Conservation (phyloP, 2,329 filamentous ascomycete species). For the Hymenoscyphus albidus region DNA sequence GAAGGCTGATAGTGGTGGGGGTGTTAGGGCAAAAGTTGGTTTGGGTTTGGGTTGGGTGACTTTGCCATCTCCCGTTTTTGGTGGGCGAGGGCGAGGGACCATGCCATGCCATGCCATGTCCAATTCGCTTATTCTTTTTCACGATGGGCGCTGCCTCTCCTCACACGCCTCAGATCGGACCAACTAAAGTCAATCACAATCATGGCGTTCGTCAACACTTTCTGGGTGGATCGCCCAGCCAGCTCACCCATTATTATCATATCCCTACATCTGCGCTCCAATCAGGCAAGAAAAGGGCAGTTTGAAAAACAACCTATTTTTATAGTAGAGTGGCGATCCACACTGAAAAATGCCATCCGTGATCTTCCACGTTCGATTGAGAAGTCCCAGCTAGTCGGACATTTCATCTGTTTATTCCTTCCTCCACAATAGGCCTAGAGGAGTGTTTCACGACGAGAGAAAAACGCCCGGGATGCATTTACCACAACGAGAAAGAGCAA, state of each 20-base stretch:
- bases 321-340: neutral
- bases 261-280: neutral
- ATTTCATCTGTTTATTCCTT: neutral
- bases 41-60: neutral
- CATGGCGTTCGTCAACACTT: constrained; percentile 5
- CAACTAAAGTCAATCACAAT: constrained; percentile 5
- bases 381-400: neutral
- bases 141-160: constrained; percentile 8
- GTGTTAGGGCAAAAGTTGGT: too few species aligned
- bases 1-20: neutral
- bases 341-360: neutral
- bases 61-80: neutral
- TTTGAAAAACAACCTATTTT: neutral
- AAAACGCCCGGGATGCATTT: constrained; percentile 1
- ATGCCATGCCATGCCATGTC: too few species aligned
- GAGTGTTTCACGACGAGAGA: neutral
- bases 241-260: constrained; percentile 7
- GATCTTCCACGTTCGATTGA: neutral
- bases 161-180: constrained; percentile 8
- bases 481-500: neutral
- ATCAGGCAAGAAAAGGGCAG: neutral
- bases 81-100: neutral
- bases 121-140: neutral
- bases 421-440: neutral
- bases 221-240: neutral